These are phyloP conservation scores for Salix viminalis DNA, from an alignment of 345 rosid species.

Conservation along the genomic window DNA sequence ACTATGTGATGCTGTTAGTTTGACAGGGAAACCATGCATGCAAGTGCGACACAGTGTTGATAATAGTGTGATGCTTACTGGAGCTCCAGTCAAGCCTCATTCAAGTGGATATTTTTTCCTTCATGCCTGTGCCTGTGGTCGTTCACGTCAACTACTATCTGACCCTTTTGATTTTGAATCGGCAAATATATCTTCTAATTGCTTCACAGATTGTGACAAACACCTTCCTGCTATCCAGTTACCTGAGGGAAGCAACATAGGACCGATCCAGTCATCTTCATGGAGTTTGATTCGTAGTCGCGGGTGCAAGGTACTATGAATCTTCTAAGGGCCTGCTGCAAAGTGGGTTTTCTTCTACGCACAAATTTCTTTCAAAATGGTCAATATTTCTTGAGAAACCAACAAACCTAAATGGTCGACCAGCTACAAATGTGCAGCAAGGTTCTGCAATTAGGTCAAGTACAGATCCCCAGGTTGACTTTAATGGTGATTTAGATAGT, in stretches of 20 bases:
- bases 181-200: conserved; percentile 48
- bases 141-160: conserved; percentile 49
- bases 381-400: conserved; percentile 48
- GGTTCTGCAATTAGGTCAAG: conserved; percentile 29
- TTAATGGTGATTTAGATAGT: conserved; percentile 22
- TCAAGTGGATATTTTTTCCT: conserved; percentile 75
- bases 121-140: conserved; percentile 90
- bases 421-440: conserved; percentile 20
- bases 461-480: conserved; percentile 22
- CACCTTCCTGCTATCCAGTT: conserved; percentile 54
- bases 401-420: conserved; percentile 24
- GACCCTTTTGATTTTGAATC: conserved; percentile 78
- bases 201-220: conserved; percentile 69
- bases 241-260: conserved; percentile 36
- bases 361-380: conserved; percentile 67
- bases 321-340: conserved; percentile 72
- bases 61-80: conserved; percentile 24
- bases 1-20: conserved; percentile 82
- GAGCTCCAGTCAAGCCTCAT: conserved; percentile 42
- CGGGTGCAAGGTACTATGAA: conserved; percentile 65
- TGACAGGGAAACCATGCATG: conserved; percentile 82
- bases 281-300: conserved; percentile 77
- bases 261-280: conserved; percentile 55
- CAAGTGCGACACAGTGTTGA: conserved; percentile 54
- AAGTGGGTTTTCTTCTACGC: conserved; percentile 61